These are phyloP conservation scores for Dactylonectria macrodidyma DNA, from an alignment of 2,329 filamentous ascomycete species.

Conservation along the genomic window DNA sequence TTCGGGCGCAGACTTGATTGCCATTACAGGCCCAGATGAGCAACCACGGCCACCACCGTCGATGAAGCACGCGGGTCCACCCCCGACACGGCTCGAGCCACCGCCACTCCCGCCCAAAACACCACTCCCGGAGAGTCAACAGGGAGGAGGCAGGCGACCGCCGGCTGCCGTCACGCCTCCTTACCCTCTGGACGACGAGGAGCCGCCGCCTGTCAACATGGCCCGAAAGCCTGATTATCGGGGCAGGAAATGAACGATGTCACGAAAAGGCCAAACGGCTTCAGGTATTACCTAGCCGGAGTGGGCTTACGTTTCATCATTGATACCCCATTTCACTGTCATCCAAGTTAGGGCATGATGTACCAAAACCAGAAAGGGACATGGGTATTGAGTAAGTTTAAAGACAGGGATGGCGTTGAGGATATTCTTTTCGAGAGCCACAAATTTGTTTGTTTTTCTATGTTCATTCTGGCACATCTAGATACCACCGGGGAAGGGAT, in stretches of 20 bases:
- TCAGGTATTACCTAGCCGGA: background rate
- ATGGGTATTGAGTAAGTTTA: slow-evolving; percentile 1
- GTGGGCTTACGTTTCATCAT: slow-evolving; percentile 9
- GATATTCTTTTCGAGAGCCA: slow-evolving; percentile 15
- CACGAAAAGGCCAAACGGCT: background rate
- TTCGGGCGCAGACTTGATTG: slow-evolving; percentile 78
- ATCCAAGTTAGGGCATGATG: slow-evolving; percentile 8
- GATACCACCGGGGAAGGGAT: slow-evolving; percentile 3
- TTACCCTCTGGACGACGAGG: slow-evolving; percentile 86
- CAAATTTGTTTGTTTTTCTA: slow-evolving; percentile 16
- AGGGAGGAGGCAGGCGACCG: slow-evolving; percentile 50
- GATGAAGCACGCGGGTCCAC: slow-evolving; percentile 51
- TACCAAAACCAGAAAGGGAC: background rate
- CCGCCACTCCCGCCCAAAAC: slow-evolving; percentile 86
- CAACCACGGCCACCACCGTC: slow-evolving; percentile 59
- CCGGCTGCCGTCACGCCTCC: slow-evolving; percentile 68
- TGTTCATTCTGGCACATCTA: slow-evolving; percentile 6
- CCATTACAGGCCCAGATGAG: slow-evolving; percentile 73
- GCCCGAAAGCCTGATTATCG: slow-evolving; percentile 85
- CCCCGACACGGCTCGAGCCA: slow-evolving; percentile 65
- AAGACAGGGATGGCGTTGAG: slow-evolving; percentile 25
- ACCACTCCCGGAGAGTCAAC: slow-evolving; percentile 71
- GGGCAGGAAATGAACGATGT: slow-evolving; percentile 53
- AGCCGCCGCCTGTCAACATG: slow-evolving; percentile 88
- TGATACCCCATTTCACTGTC: background rate